Evolutionary conservation across 768 basidiomycete genomes (phyloP), one percentile per base, ranked within the genome.

Genomic region (Calocera viscosa): DNA sequence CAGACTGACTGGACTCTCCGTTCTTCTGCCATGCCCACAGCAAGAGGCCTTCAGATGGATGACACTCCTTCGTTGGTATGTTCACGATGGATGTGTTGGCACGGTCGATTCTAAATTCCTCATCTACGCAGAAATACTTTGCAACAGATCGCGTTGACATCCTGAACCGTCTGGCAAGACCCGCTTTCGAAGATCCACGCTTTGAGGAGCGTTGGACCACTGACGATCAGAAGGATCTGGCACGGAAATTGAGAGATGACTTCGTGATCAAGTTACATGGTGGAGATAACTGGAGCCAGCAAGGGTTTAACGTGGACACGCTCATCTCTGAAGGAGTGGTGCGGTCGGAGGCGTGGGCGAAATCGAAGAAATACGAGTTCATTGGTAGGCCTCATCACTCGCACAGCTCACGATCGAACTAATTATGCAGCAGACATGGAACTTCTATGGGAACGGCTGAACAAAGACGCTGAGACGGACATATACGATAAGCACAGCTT

Each of bases 191-290:
- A 14, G 53, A 60, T 32, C 53, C 53, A 2, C 53, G 53, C 14
- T 60, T 60, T 22, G 26, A 60, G 30, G 53, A 60, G 26, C 24
- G 30, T 10, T 60, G 53, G 53, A 32, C 30, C 5, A 60, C 53
- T 5, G 53, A 32, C 24, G 26, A 60, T 22, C 2, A 28, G 53
- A 22, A 26, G 2, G 22, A 60, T 16, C 8, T 60, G 7, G 14
- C 11, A 5, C 11, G 24, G 53, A 60, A 32, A 30, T 10, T 60
- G 30, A 14, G 30, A 7, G 53, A 60, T 32, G 26, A 22, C 11
- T 60, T 60, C 26, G 53, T 60, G 11, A 32, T 60, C 53, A 60
- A 60, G 53, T 8, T 60, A 5, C 53, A 60, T 32, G 53, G 53
- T 2, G 53, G 53, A 2, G 53, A 60, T 5, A 60, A 32, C 53